Evolutionary conservation across 1,139 yeast genomes (phyloP), one percentile per base, ranked within the genome.

Genomic region (Taphrina pruni): DNA sequence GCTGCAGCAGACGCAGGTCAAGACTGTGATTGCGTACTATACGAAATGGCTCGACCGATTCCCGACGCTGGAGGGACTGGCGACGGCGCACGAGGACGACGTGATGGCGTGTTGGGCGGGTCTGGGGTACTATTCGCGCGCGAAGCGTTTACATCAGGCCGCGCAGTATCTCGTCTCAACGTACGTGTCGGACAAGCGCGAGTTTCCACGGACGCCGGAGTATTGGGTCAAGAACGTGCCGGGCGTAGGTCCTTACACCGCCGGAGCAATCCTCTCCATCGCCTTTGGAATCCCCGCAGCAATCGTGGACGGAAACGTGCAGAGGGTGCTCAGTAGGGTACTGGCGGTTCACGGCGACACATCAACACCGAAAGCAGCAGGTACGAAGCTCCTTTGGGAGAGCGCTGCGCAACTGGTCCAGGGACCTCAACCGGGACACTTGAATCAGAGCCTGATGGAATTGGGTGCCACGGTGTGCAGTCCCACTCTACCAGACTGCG

Each of bases 1-100:
- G 71, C 38, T 70, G 60, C 71, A 70, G 48, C 71, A 70, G 51
- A 70, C 71, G 26, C 71, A 66, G 17, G 71, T 70, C 21, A 68
- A 54, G 39, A 70, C 71, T 6, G 71, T 70, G 39, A 67, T 68
- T 35, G 66, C 61, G 5, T 70, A 70, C 46, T 70, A 64, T 45
- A 51, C 60, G 38, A 65, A 66, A 17, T 70, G 70, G 70, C 60
- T 70, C 60, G 55, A 56, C n/a, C 38, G 51, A 14, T 69, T 70
- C 41, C 71, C 71, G 36, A 69, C 70, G 21, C 32, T 61, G 26
- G 58, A 56, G 14, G 56, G 21, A 7, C 50, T 65, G 26, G 71
- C 70, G 20, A 46, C 50, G 14, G 70, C 71, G 12, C 21, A 46
- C 32, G 64, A 60, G 48, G 69, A 64, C 17, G 69, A 67, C 8